phyloP scores from a whole-genome alignment of 345 rosid species.

The Sapria himalayana region DNA sequence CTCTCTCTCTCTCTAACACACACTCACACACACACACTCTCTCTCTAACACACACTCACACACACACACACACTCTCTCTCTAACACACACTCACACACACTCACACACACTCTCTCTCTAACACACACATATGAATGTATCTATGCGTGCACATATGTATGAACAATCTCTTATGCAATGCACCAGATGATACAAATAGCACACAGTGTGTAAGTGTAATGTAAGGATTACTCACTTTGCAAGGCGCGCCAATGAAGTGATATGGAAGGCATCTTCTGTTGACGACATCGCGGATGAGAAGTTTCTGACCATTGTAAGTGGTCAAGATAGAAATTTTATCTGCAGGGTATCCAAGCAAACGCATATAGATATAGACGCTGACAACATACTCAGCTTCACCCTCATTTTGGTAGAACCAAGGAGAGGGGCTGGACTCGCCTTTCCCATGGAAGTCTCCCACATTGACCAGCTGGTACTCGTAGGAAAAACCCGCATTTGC shows the following conservation, averaged over 20 bases:
- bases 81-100: too few relatives aligned
- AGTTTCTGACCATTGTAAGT: slow-evolving; percentile 97
- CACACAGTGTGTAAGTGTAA: too few relatives aligned
- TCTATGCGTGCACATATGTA: too few relatives aligned
- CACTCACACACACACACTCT: too few relatives aligned
- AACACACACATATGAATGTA: too few relatives aligned
- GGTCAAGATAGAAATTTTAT: slow-evolving; percentile 85
- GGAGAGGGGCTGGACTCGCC: slow-evolving; percentile 96
- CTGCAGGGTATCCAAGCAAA: slow-evolving; percentile 82
- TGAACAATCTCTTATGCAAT: too few relatives aligned
- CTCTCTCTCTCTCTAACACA: too few relatives aligned
- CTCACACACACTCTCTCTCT: too few relatives aligned
- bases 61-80: too few relatives aligned
- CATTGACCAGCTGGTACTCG: slow-evolving; percentile 83
- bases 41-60: too few relatives aligned
- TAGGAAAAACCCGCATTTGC: slow-evolving; percentile 90
- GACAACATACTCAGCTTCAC: slow-evolving; percentile 91
- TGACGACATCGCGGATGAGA: slow-evolving; percentile 92
- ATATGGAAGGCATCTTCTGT: slow-evolving; percentile 69
- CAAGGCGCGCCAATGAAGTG: slow-evolving; percentile 85
- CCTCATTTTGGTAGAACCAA: slow-evolving; percentile 97
- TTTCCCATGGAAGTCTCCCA: slow-evolving; percentile 72
- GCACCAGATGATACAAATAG: too few relatives aligned
- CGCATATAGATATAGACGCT: slow-evolving; percentile 97
- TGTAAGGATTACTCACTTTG: slow-evolving; percentile 55